Conservation (phyloP, 2,329 filamentous ascomycete genomes). For the Sordariomycetes sp. region DNA sequence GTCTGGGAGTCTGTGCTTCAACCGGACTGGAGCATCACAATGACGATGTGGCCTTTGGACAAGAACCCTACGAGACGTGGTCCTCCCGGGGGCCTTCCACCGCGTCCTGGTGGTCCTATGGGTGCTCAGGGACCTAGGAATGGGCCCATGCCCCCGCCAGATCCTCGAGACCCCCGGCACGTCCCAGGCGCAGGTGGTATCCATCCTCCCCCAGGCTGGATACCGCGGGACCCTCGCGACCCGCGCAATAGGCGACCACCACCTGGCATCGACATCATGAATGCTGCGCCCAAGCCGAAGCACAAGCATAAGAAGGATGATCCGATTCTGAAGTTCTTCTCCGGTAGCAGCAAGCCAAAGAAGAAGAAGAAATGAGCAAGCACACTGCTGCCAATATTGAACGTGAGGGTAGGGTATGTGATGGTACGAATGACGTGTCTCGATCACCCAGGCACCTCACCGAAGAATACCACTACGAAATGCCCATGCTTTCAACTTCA, state of each 20-base stretch:
- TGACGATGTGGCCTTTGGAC: conserved; percentile 52
- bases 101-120: conserved; percentile 7
- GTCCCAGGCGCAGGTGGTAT: background rate
- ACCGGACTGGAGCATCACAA: conserved; percentile 52
- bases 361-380: too few species aligned
- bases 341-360: conserved; percentile 4
- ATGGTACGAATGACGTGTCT: too few species aligned
- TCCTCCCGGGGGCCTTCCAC: too few species aligned
- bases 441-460: too few species aligned
- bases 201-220: background rate
- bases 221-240: too few species aligned
- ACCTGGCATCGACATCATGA: conserved; percentile 4
- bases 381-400: too few species aligned
- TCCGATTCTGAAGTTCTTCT: conserved; percentile 2
- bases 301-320: conserved; percentile 6
- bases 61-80: too few species aligned
- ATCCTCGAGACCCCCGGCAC: background rate
- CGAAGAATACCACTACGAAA: too few species aligned
- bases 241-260: background rate
- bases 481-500: too few species aligned
- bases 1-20: conserved; percentile 77
- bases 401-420: too few species aligned
- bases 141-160: background rate
- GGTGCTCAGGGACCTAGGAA: background rate
- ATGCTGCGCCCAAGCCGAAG: conserved; percentile 4